A percentile compares a stretch with the other conserved stretches of the same genome.
Evolutionary conservation across 495 filamentous ascomycete genomes (phyloP).

Genomic region (Hapsidospora chrysogenum): DNA sequence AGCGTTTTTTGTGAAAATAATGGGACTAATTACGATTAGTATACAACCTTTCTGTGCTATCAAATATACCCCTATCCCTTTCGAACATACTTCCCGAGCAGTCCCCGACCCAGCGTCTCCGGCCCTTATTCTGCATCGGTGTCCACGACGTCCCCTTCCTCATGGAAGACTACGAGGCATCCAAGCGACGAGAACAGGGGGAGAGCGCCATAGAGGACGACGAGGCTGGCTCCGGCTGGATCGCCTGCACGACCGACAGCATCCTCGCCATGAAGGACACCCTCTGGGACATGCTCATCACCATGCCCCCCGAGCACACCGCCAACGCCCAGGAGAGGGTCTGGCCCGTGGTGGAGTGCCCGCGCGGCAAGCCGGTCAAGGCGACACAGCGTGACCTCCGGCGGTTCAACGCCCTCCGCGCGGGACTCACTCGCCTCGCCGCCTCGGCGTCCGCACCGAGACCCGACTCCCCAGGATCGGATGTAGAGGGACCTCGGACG

Average conservation of each 20-base stretch:
- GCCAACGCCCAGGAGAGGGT: conserved; percentile 35
- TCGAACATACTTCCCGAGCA: conserved; percentile 44
- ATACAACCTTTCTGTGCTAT: conserved; percentile 83
- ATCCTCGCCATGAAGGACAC: conserved; percentile 69
- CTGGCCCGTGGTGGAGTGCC: conserved; percentile 63
- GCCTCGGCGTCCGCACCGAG: conserved; percentile 3
- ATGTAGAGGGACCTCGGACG: conserved; percentile 7
- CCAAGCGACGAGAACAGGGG: conserved; percentile 12
- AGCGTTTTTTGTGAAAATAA: background rate
- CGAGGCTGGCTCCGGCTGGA: conserved; percentile 54
- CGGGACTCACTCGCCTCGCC: conserved; percentile 41
- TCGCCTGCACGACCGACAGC: conserved; percentile 89
- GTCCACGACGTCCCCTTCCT: conserved; percentile 82
- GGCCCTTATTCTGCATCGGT: conserved; percentile 76
- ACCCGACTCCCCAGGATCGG: conserved; percentile 5
- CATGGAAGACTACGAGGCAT: conserved; percentile 29
- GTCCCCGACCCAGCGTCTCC: conserved; percentile 46
- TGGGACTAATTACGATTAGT: conserved; percentile 30
- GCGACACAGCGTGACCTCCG: conserved; percentile 84
- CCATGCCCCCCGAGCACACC: conserved; percentile 46
- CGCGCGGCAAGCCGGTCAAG: conserved; percentile 44
- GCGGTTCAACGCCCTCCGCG: conserved; percentile 55
- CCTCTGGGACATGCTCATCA: conserved; percentile 78
- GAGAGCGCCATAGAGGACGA: conserved; percentile 12
- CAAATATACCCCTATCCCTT: conserved; percentile 53